These are phyloP conservation scores for Zygoascus hellenicus DNA, from an alignment of 1,139 yeast species.

Conservation along the genomic window DNA sequence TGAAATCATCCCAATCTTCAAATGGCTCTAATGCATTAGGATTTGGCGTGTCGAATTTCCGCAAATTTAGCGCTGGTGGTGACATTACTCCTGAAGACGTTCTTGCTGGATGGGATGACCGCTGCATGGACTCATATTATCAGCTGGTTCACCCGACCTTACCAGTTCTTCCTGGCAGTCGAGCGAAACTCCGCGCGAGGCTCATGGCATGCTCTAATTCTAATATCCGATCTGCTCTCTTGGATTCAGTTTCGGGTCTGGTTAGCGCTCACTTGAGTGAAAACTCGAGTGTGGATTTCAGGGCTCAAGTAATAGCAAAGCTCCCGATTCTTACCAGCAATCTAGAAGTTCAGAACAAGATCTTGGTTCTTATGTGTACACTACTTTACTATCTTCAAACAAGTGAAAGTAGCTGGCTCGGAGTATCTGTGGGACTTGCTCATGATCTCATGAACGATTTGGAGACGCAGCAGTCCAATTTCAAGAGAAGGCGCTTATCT, in stretches of 20 bases:
- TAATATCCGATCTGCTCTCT: slow-evolving; percentile 22
- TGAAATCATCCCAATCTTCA: background rate
- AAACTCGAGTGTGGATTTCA: slow-evolving; percentile 16
- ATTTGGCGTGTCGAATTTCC: background rate
- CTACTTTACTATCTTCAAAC: slow-evolving; percentile 35
- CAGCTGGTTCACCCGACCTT: slow-evolving; percentile 37
- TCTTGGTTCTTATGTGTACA: slow-evolving; percentile 30
- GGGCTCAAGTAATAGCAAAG: slow-evolving; percentile 14
- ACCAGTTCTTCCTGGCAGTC: slow-evolving; percentile 36
- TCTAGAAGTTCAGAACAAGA: slow-evolving; percentile 18
- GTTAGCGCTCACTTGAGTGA: slow-evolving; percentile 9
- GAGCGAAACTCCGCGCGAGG: slow-evolving; percentile 29
- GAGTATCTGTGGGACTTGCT: slow-evolving; percentile 34
- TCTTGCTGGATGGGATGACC: slow-evolving; percentile 31
- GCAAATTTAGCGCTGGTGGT: background rate
- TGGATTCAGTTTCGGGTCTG: slow-evolving; percentile 23
- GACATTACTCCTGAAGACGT: slow-evolving; percentile 6
- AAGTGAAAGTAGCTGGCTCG: slow-evolving; percentile 34
- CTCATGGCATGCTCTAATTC: slow-evolving; percentile 25
- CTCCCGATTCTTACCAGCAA: slow-evolving; percentile 1
- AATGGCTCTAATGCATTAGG: background rate
- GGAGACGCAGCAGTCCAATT: slow-evolving; percentile 3
- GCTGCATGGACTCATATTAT: slow-evolving; percentile 35
- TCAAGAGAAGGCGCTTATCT: background rate
- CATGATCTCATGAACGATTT: slow-evolving; percentile 19